A percentile compares a stretch with the other conserved stretches of the same genome.
Conservation (phyloP, 2,329 filamentous ascomycete genomes). For the Celoporthe dispersa region DNA sequence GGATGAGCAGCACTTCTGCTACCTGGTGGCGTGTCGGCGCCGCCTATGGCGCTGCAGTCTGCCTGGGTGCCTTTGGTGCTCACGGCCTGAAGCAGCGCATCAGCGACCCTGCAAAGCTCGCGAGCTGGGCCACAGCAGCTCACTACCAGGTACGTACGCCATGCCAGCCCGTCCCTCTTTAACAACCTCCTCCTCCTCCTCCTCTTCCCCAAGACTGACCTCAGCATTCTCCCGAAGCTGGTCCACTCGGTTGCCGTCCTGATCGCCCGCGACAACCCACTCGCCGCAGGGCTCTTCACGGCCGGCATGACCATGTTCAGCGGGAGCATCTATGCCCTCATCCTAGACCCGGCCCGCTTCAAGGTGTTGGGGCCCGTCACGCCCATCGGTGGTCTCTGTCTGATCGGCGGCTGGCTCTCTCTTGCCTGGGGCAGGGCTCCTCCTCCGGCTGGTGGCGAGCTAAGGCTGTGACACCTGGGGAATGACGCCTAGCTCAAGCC, state of each 20-base stretch:
- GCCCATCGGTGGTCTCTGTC: conserved; percentile 64
- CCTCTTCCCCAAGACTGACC: too few species aligned
- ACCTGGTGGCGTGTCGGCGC: conserved; percentile 64
- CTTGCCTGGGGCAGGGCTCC: conserved; percentile 39
- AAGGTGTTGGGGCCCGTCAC: conserved; percentile 66
- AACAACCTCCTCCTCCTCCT: background rate
- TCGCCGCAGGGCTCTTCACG: conserved; percentile 63
- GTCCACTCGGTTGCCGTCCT: conserved; percentile 66
- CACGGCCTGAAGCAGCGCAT: conserved; percentile 68
- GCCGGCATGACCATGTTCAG: conserved; percentile 71
- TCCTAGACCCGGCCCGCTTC: conserved; percentile 65
- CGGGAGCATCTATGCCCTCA: conserved; percentile 67
- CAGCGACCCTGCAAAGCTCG: conserved; percentile 60
- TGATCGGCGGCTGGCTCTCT: conserved; percentile 67
- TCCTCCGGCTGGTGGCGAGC: conserved; percentile 20
- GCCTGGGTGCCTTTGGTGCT: conserved; percentile 68
- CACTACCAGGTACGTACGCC: conserved; percentile 64
- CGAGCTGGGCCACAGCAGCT: conserved; percentile 67
- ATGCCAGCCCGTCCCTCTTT: background rate
- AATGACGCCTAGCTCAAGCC: background rate
- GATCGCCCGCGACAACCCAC: conserved; percentile 59
- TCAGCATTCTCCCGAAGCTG: conserved; percentile 51
- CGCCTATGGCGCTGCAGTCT: conserved; percentile 65
- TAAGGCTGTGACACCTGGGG: conserved; percentile 18
- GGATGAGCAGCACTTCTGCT: conserved; percentile 39